These are phyloP conservation scores for Calycina marina DNA, from an alignment of 2,329 filamentous ascomycete genomes.

Conservation along the genomic window DNA sequence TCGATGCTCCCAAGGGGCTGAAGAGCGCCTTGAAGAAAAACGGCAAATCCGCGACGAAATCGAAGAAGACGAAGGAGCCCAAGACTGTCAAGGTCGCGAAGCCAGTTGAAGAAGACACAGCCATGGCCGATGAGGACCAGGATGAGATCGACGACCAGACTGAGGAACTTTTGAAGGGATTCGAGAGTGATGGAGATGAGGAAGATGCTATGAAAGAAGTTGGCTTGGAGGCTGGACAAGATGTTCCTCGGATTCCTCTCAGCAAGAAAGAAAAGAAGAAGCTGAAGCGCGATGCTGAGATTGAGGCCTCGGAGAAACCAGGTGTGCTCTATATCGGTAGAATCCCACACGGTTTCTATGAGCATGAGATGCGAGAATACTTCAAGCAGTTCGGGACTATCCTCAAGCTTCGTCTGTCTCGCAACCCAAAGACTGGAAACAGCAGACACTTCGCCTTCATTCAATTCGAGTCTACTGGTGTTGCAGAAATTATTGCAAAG, in stretches of 20 bases:
- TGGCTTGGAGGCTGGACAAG: constrained; percentile 29
- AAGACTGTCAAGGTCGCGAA: constrained; percentile 3
- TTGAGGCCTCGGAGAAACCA: constrained; percentile 36
- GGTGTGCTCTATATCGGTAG: constrained; percentile 85
- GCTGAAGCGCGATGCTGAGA: constrained; percentile 28
- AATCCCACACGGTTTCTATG: constrained; percentile 92
- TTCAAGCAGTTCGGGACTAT: constrained; percentile 88
- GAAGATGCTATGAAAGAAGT: constrained; percentile 23
- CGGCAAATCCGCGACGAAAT: constrained; percentile 11
- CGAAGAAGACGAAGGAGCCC: constrained; percentile 9
- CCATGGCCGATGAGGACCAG: constrained; percentile 13
- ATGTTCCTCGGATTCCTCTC: constrained; percentile 26
- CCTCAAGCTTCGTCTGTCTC: constrained; percentile 61
- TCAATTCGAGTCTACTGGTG: constrained; percentile 63
- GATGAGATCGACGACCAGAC: constrained; percentile 34
- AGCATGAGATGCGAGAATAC: constrained; percentile 87
- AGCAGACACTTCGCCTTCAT: constrained; percentile 94
- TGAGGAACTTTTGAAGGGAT: constrained; percentile 36
- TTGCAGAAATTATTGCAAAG: constrained; percentile 83
- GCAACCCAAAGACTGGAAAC: constrained; percentile 81
- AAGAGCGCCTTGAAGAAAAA: constrained; percentile 13
- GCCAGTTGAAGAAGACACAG: constrained; percentile 8
- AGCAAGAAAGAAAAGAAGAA: constrained; percentile 36
- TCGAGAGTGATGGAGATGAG: constrained; percentile 38
- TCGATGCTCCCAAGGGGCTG: constrained; percentile 12